A percentile compares a stretch with the other conserved stretches of the same genome.
phyloP scores from a whole-genome alignment of 164 flowering plant genomes.

The Pachysandra terminalis region DNA sequence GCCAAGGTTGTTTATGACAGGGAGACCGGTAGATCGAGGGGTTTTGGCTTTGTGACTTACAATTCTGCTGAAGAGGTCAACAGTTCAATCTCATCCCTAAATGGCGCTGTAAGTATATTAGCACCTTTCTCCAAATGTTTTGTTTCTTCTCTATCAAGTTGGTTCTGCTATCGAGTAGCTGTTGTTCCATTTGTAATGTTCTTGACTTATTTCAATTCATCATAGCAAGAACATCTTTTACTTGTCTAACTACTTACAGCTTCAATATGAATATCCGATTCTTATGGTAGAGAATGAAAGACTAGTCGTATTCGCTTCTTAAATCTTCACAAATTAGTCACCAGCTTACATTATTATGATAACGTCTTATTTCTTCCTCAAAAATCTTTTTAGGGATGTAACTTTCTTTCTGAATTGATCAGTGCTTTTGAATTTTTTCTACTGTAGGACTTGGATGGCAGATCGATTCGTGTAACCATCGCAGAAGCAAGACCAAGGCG shows the following conservation, averaged over 20 bases:
- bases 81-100: conserved; percentile 62
- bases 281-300: too few relatives aligned
- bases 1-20: conserved; percentile 85
- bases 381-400: too few relatives aligned
- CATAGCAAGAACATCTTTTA: too few relatives aligned
- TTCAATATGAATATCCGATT: not conserved
- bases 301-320: too few relatives aligned
- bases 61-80: conserved; percentile 64
- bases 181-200: too few relatives aligned
- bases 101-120: conserved; percentile 70
- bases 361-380: too few relatives aligned
- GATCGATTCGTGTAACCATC: conserved; percentile 68
- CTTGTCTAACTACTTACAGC: too few relatives aligned
- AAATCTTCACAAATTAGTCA: too few relatives aligned
- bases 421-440: not conserved
- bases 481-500: conserved; percentile 81
- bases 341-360: not conserved
- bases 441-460: conserved; percentile 74
- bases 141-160: not conserved
- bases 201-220: too few relatives aligned
- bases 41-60: conserved; percentile 92
- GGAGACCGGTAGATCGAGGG: conserved; percentile 90
- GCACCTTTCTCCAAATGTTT: not conserved
- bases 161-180: not conserved
- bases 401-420: not conserved